Base-by-base conservation (phyloP, 352 stramenopile species). In the Pythium scleroteichum region DNA sequence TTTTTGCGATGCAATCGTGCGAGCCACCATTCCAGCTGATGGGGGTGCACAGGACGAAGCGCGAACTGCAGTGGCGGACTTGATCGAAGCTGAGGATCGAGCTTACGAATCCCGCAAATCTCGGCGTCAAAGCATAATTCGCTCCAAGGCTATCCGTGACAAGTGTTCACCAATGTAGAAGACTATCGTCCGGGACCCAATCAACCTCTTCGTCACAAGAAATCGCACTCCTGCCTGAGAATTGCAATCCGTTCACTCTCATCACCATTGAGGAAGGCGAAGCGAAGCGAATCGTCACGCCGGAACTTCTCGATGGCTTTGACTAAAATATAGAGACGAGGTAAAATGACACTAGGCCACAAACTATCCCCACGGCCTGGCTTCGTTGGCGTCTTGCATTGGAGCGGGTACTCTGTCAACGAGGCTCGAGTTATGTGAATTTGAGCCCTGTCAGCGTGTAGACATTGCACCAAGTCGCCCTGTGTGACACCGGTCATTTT, bases 71-170 rank as follows among this genome's bases (percentile, higher is more conserved):
- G 83, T 91, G 64, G 82, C 82, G 3, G 83, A 92, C 58, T 69
- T 72, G 39, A 95, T 95, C 35, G 86, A 95, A 64, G 82, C 78
- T 1, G 84, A 95, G 67, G 82, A 94, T 38, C 72, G 66, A 62
- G 79, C 75, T 12, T 57, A 76, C 33, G 81, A 87, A 59, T 54
- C 68, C 32, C 68, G 54, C 26, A 85, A 79, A 68, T 35, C 29
- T 35, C 5, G 10, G 10, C 29, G 29, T 10, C 29, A 10, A 50
- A 62, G 17, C 14, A 71, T 44, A 29, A 47, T 13, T 53, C 65
- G 49, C 53, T 64, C 22, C 17, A 20, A 19, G 23, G 35, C 20
- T 48, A 42, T 2, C 10, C 59, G 59, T 1, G 42, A 53, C 23
- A 62, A 60, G 35, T 71, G 64, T 38, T 24, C 24, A 45, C 20